Evolutionary conservation across 129 eudicot genomes (phyloP).

Genomic region (Centella asiatica): DNA sequence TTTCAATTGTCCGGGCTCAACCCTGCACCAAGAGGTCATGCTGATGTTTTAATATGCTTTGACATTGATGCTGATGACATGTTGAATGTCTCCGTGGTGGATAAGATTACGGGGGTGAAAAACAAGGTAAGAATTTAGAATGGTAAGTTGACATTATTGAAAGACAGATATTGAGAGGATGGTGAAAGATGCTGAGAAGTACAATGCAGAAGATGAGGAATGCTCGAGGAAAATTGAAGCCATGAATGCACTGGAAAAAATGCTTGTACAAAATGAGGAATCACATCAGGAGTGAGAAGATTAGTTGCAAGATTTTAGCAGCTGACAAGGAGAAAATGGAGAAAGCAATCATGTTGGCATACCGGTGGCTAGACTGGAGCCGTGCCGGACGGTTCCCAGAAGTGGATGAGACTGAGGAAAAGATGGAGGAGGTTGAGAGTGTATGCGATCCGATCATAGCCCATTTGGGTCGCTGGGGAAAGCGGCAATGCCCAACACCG

Average conservation of each 20-base stretch:
- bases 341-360: neutral
- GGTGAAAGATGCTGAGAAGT: neutral
- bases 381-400: neutral
- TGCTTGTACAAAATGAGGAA: slow-evolving; percentile 12
- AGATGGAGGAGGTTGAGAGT: slow-evolving; percentile 3
- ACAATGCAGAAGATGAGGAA: neutral
- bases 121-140: neutral
- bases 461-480: neutral
- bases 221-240: neutral
- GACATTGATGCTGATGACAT: slow-evolving; percentile 5
- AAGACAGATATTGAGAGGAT: slow-evolving; percentile 5
- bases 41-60: neutral
- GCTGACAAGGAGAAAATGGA: slow-evolving; percentile 23
- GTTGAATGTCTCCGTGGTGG: neutral
- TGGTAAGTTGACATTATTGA: neutral
- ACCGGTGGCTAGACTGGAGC: slow-evolving; percentile 5
- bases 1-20: neutral
- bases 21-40: slow-evolving; percentile 3
- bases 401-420: neutral
- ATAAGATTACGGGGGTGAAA: neutral
- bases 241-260: neutral
- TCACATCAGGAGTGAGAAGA: slow-evolving; percentile 17
- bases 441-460: neutral
- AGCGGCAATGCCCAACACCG: too few species aligned
- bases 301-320: slow-evolving; percentile 11